Percentiles rank a stretch among this genome's conserved stretches.
These are phyloP conservation scores for Calonectria ilicicola DNA, from an alignment of 2,329 filamentous ascomycete genomes.

Conservation along the genomic window DNA sequence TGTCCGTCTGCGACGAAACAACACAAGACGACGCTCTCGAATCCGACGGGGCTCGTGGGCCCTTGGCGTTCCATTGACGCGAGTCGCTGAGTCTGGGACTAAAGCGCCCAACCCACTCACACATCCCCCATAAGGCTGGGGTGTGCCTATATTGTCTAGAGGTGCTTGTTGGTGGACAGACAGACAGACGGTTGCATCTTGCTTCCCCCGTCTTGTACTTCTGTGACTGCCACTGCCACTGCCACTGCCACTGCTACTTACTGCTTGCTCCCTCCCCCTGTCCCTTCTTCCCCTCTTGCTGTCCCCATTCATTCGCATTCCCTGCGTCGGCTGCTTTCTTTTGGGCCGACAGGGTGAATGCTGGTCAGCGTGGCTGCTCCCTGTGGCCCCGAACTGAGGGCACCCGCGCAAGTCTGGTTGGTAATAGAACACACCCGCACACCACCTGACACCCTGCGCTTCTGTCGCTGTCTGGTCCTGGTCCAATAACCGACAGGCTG, in stretches of 20 bases:
- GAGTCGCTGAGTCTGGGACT: slow-evolving; percentile 13
- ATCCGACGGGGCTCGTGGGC: not conserved
- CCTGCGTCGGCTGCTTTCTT: slow-evolving; percentile 8
- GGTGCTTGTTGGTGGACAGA: slow-evolving; percentile 13
- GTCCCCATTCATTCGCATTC: not conserved
- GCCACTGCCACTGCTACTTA: not conserved
- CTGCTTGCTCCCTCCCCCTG: not conserved
- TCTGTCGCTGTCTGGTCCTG: not conserved
- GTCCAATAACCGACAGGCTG: slow-evolving; percentile 22
- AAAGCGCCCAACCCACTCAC: not conserved
- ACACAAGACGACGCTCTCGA: not conserved
- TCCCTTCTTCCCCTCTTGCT: not conserved
- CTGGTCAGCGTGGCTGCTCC: not conserved
- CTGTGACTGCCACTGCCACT: too few relatives aligned
- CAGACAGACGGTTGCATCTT: slow-evolving; percentile 13
- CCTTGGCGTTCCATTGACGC: slow-evolving; percentile 18
- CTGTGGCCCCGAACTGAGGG: slow-evolving; percentile 11
- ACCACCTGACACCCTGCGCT: not conserved
- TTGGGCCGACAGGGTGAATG: slow-evolving; percentile 2
- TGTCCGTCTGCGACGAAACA: not conserved
- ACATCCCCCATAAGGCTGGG: slow-evolving; percentile 1
- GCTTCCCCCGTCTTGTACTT: slow-evolving; percentile 2
- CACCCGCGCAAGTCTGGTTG: not conserved
- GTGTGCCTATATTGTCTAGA: not conserved
- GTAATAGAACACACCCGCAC: slow-evolving; percentile 5